Percentiles rank a stretch among this genome's conserved stretches.
These are phyloP conservation scores for Aspergillus bombycis DNA, from an alignment of 2,329 filamentous ascomycete species.

Conservation along the genomic window DNA sequence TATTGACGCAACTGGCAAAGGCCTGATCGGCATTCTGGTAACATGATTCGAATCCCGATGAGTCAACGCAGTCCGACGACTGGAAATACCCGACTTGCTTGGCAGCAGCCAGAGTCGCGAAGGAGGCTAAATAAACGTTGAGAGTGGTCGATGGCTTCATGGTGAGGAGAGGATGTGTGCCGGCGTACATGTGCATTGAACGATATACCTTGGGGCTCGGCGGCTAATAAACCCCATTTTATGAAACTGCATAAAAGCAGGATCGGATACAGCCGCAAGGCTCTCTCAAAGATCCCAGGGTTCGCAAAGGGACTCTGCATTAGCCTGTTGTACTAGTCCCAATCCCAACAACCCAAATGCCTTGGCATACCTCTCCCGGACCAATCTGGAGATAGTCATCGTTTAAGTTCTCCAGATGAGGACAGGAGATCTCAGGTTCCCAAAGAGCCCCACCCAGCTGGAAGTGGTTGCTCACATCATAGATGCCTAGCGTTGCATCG, in stretches of 20 bases:
- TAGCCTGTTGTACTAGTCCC: not conserved
- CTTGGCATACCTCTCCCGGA: not conserved
- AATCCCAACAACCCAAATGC: not conserved
- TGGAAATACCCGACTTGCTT: not conserved
- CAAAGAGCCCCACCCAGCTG: not conserved
- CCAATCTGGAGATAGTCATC: not conserved
- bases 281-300: not conserved
- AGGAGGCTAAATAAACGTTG: not conserved
- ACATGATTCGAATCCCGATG: not conserved
- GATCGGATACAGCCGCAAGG: not conserved
- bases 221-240: not conserved
- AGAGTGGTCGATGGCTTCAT: not conserved
- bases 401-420: not conserved
- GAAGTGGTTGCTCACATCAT: not conserved
- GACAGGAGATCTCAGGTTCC: not conserved
- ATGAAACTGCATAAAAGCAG: not conserved
- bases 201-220: not conserved
- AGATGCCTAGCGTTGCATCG: not conserved
- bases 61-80: not conserved
- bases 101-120: not conserved
- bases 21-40: not conserved
- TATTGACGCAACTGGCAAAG: not conserved
- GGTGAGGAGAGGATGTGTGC: not conserved
- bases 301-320: not conserved
- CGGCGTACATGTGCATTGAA: not conserved